Base-by-base conservation (phyloP, 768 basidiomycete species). In the Russula sp. region DNA sequence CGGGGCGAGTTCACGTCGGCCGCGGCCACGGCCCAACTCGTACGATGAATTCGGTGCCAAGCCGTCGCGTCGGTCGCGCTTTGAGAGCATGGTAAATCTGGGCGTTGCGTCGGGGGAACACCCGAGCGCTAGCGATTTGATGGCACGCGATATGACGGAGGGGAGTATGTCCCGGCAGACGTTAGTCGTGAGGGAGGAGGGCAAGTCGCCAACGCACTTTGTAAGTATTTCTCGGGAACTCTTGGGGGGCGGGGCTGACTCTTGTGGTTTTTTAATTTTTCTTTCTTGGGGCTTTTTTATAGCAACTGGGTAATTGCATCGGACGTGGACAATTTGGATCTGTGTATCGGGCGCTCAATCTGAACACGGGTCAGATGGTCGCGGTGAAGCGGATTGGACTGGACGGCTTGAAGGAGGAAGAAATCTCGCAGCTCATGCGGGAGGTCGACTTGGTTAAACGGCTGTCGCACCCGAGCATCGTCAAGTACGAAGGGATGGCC, bases 301-400 rank as follows among this genome's bases (percentile, higher is more conserved):
- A 98, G 96, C 93, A 96, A 94, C 80, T 99, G 20, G 96, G 96
- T 35, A 95, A 97, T 73, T 95, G 93, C 72, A 96, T 99, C 65
- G 96, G 96, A 2, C 85, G 90, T 52, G 96, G 96, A 8, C 96
- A 98, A 76, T 98, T 98, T 73, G 96, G 96, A 34, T 84, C 93
- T 9, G 96, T 98, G 7, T 98, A 96, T 73, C 85, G 93, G 14
- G 95, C 96, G 13, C 79, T 99, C 60, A 95, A 99, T 72, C 76
- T 98, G 72, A 88, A 88, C 65, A 94, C 89, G 1, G 96, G 96
- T 16, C 91, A 96, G 73, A 96, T 92, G 84, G 94, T 96, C n/a
- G 96, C 96, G n/a, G 93, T 98, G 55, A 99, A 99, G 76, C 86
- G 93, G 35, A 96, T 99, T 68, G 79, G 88, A 54, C 77, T 98